A percentile compares a stretch with the other conserved stretches of the same genome.
phyloP scores from a whole-genome alignment of 768 basidiomycete species.

The Pulveroboletus frians region DNA sequence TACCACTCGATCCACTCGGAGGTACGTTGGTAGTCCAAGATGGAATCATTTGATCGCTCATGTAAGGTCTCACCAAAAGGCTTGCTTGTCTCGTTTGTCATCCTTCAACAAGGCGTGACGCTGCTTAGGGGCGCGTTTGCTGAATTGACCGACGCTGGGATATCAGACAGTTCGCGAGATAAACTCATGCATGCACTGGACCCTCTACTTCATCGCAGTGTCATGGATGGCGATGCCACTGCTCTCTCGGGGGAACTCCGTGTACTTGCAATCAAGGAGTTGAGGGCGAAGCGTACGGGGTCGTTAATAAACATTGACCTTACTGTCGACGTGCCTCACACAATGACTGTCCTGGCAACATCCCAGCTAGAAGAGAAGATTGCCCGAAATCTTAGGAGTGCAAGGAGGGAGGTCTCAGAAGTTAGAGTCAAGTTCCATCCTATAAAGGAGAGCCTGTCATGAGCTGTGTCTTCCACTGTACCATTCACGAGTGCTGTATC shows the following conservation, averaged over 20 bases:
- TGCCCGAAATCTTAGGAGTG: slow-evolving; percentile 45
- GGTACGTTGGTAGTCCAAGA: slow-evolving; percentile 42
- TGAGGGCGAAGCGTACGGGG: slow-evolving; percentile 75
- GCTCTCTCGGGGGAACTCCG: slow-evolving; percentile 3
- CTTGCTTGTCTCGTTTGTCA: slow-evolving; percentile 83
- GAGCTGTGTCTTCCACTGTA: not conserved
- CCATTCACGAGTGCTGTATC: not conserved
- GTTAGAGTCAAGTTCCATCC: slow-evolving; percentile 63
- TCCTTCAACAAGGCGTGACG: slow-evolving; percentile 70
- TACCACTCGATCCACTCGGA: slow-evolving; percentile 91
- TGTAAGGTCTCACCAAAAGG: slow-evolving; percentile 39
- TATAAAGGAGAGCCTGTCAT: slow-evolving; percentile 22
- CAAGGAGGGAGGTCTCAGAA: slow-evolving; percentile 64
- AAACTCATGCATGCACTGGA: slow-evolving; percentile 53
- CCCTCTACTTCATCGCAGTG: slow-evolving; percentile 42
- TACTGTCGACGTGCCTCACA: slow-evolving; percentile 60
- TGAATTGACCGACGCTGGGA: slow-evolving; percentile 81
- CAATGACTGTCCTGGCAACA: slow-evolving; percentile 53
- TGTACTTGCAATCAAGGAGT: slow-evolving; percentile 44
- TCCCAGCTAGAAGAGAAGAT: slow-evolving; percentile 62
- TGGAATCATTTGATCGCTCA: slow-evolving; percentile 4
- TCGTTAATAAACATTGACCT: slow-evolving; percentile 83
- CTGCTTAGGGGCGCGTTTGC: slow-evolving; percentile 66
- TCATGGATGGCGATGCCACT: slow-evolving; percentile 15
- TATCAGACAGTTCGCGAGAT: slow-evolving; percentile 50